phyloP scores from a whole-genome alignment of 2,329 filamentous ascomycete genomes.

The Xylariales sp. region DNA sequence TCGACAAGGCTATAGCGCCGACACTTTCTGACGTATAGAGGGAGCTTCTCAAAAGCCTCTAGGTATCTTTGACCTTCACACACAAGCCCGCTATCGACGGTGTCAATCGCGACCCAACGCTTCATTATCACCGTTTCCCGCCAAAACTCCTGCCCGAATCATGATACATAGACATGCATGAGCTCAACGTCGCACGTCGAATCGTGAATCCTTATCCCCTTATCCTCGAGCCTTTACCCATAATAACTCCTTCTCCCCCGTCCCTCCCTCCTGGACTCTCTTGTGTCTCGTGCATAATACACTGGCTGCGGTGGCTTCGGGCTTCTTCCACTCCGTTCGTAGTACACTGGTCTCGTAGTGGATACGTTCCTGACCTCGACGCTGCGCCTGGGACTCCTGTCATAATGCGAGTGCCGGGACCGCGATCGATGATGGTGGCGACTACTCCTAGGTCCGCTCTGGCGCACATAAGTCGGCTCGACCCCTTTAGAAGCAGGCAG shows the following conservation, averaged over 20 bases:
- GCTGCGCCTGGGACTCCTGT: not conserved
- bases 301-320: constrained; percentile 1
- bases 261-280: not conserved
- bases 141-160: too few species aligned
- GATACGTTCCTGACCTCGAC: constrained; percentile 1
- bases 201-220: too few species aligned
- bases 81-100: not conserved
- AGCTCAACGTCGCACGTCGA: too few species aligned
- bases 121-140: too few species aligned
- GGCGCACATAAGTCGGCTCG: not conserved
- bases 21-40: too few species aligned
- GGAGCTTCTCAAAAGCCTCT: not conserved
- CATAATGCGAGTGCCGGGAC: constrained; percentile 4
- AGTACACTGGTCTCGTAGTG: constrained; percentile 4
- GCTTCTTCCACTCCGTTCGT: not conserved
- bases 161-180: too few species aligned
- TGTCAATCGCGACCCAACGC: too few species aligned
- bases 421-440: not conserved
- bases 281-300: constrained; percentile 3
- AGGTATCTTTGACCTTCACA: not conserved
- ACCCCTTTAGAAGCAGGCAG: constrained; percentile 5
- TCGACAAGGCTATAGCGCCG: too few species aligned
- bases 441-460: not conserved
- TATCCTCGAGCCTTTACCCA: too few species aligned
- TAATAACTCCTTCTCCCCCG: constrained; percentile 8